A percentile compares a stretch with the other conserved stretches of the same genome.
Evolutionary conservation across 805 yeast genomes (phyloP).

Genomic region (Yamadazyma takamatsuzukensis): DNA sequence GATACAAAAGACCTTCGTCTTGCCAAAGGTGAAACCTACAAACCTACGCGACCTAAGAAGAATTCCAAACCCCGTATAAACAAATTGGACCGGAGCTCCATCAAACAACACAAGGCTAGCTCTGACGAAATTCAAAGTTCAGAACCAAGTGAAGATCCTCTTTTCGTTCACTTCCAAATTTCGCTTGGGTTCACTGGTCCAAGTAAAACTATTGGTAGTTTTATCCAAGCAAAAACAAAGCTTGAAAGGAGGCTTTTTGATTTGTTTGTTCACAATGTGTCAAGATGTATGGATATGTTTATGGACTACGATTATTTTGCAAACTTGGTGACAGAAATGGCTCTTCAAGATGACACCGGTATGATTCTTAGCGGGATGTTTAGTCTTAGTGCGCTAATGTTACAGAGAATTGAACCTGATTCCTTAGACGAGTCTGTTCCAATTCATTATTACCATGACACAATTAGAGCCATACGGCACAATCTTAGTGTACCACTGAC

Average conservation of each 20-base stretch:
- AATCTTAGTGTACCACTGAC: constrained; percentile 21
- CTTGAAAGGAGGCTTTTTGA: constrained; percentile 31
- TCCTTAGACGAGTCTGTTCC: constrained; percentile 27
- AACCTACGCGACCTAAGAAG: constrained; percentile 34
- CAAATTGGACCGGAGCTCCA: constrained; percentile 26
- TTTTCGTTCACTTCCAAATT: constrained; percentile 5
- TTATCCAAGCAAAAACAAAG: constrained; percentile 14
- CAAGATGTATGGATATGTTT: constrained; percentile 30
- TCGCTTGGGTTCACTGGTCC: constrained; percentile 2
- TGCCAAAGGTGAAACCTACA: constrained; percentile 15
- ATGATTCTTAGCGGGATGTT: constrained; percentile 35
- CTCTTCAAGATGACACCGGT: constrained; percentile 35
- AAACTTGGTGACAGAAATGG: constrained; percentile 31
- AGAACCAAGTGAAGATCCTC: constrained; percentile 6
- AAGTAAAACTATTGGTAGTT: constrained; percentile 5
- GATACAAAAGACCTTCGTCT: too few species aligned
- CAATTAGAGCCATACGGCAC: constrained; percentile 29
- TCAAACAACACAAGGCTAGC: too few species aligned
- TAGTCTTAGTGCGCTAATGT: constrained; percentile 33
- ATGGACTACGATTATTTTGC: constrained; percentile 25
- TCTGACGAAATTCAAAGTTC: background rate
- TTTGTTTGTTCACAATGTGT: constrained; percentile 25
- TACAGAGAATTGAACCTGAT: constrained; percentile 27
- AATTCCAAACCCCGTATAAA: constrained; percentile 36
- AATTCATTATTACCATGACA: constrained; percentile 34